phyloP scores from a whole-genome alignment of 495 filamentous ascomycete species.

The Aspergillus indologenus region DNA sequence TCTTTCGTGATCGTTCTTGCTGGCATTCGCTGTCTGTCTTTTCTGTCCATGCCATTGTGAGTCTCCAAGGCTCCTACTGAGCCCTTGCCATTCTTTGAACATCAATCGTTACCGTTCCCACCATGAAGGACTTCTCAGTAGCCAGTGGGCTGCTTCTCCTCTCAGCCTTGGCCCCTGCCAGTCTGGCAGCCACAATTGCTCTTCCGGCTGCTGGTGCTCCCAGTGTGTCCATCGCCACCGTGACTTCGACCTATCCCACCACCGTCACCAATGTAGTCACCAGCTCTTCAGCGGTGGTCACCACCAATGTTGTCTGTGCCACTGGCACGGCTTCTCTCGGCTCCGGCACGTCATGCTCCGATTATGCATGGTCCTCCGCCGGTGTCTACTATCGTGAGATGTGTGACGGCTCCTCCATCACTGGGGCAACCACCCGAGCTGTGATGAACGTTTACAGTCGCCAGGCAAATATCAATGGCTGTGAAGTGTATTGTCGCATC shows the following conservation, averaged over 20 bases:
- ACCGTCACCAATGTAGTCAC: background rate
- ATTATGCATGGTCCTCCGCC: background rate
- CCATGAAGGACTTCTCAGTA: background rate
- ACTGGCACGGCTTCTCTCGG: background rate
- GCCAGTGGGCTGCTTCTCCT: background rate
- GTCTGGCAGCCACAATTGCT: background rate
- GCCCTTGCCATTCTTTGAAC: too few relatives aligned
- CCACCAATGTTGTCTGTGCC: background rate
- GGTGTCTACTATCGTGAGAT: background rate
- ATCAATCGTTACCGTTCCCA: background rate
- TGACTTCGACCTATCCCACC: background rate
- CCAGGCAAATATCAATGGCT: conserved; percentile 2
- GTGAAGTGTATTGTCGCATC: background rate
- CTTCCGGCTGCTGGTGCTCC: background rate
- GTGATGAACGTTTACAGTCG: background rate
- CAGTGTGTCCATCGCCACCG: background rate
- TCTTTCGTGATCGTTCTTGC: too few relatives aligned
- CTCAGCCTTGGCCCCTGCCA: background rate
- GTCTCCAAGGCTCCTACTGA: too few relatives aligned
- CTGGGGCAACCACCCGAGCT: background rate
- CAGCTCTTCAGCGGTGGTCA: background rate
- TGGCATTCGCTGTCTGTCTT: too few relatives aligned
- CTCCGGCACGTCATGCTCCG: background rate
- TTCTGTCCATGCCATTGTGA: too few relatives aligned
- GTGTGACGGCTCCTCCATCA: background rate